These are phyloP conservation scores for Lathyrus aphaca DNA, from an alignment of 306 rosid genomes.

Conservation along the genomic window DNA sequence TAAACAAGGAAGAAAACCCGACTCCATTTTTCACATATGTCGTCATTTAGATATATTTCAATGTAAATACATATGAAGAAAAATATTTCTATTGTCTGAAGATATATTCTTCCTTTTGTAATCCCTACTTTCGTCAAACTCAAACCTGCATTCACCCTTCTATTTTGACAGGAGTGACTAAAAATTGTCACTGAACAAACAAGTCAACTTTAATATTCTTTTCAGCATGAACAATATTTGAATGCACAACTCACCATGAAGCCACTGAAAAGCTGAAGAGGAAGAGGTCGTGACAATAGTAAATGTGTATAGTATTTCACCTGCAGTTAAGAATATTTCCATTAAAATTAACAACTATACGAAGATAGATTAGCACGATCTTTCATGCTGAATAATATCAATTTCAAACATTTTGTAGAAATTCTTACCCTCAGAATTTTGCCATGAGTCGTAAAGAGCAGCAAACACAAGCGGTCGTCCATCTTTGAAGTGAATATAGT, in stretches of 20 bases:
- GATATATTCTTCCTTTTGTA: too few relatives aligned
- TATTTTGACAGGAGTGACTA: too few relatives aligned
- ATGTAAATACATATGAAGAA: too few relatives aligned
- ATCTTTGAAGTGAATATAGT: constrained; percentile 84
- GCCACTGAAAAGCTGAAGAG: constrained; percentile 77
- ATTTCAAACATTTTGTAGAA: constrained; percentile 22
- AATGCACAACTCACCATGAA: constrained; percentile 73
- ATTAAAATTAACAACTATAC: constrained; percentile 14
- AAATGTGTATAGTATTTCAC: constrained; percentile 68
- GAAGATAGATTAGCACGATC: constrained; percentile 11
- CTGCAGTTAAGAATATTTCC: constrained; percentile 47
- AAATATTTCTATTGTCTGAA: neutral
- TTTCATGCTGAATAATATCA: constrained; percentile 3
- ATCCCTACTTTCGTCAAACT: neutral
- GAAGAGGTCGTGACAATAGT: constrained; percentile 81
- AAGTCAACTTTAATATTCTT: constrained; percentile 12
- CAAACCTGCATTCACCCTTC: neutral
- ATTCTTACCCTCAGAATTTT: constrained; percentile 66
- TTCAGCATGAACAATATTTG: constrained; percentile 10
- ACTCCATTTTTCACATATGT: neutral
- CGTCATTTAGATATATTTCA: neutral
- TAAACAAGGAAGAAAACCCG: neutral
- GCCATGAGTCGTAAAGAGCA: constrained; percentile 89
- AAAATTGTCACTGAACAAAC: neutral
- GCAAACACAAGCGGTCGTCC: constrained; percentile 86